Evolutionary conservation across 108 stramenopile genomes (phyloP), one percentile per base, ranked within the genome.

Genomic region (Skeletonema costatum): DNA sequence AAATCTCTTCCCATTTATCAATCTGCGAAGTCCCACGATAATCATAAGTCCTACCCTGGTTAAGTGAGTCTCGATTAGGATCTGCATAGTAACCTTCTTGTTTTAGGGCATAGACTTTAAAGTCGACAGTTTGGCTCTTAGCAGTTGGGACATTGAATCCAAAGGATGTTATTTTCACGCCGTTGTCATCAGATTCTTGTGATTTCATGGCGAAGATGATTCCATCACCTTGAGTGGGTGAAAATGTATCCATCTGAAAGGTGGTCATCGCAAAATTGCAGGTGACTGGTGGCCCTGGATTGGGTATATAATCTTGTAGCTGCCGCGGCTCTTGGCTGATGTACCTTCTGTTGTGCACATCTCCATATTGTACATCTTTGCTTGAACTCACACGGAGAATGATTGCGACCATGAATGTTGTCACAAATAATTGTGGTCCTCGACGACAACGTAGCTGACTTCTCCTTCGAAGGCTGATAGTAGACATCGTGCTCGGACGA

Each of bases 81-180:
- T 71, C 65, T 14, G 77, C 70, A 42, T 71, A 78, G 38, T 67
- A 72, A 7, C 70, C 77, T 4, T 59, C 65, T 17, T 60, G 2
- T 33, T 66, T 72, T 16, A 78, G 56, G 10, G 65, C 66, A 39
- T 78, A 78, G n/a, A 78, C 71, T 60, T 78, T 64, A 41, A 72
- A 78, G 0, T 64, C 21, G 39, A 71, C 19, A 6, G 17, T 2
- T 11, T n/a, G 53, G 42, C 48, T 63, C 35, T 31, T 25, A 1
- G 60, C 32, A 39, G 58, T 50, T 36, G 66, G 65, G 12, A 71
- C 58, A 42, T 71, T 30, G 44, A 78, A 78, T 21, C 71, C 77
- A n/a, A 78, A 60, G 7, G 77, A 78, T 29, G 70, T 68, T 38
- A 78, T 71, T 17, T 35, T 48, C 12, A 41, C 21, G 58, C 48